Evolutionary conservation across 768 basidiomycete genomes (phyloP).

Genomic region (Mycena pura): DNA sequence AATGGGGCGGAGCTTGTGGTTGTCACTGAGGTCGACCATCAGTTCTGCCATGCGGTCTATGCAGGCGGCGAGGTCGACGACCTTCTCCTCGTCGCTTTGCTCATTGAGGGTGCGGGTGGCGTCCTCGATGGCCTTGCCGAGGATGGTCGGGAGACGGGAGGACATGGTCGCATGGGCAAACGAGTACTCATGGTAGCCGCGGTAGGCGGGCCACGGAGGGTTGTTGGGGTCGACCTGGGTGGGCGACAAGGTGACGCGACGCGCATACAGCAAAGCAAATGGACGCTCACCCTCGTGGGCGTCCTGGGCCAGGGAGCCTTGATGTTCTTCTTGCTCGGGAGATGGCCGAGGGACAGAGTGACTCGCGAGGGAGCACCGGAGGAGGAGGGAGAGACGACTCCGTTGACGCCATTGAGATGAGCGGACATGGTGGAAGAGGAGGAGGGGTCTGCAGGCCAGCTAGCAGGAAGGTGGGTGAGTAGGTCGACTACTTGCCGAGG

Average conservation of each 20-base stretch:
- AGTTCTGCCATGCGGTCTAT: constrained; percentile 90
- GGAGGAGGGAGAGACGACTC: constrained; percentile 25
- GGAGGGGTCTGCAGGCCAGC: constrained; percentile 10
- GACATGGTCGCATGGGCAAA: constrained; percentile 96
- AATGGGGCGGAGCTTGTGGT: constrained; percentile 85
- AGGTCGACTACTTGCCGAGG: not conserved
- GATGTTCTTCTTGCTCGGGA: constrained; percentile 76
- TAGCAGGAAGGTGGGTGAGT: constrained; percentile 7
- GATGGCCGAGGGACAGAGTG: constrained; percentile 75
- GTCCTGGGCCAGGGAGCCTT: constrained; percentile 77
- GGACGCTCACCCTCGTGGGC: constrained; percentile 52
- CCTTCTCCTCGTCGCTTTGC: constrained; percentile 79
- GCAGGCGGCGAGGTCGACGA: constrained; percentile 84
- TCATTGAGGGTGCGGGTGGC: constrained; percentile 88
- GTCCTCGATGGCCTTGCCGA: constrained; percentile 96
- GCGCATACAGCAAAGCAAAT: not conserved
- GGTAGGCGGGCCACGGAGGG: constrained; percentile 83
- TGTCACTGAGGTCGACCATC: constrained; percentile 86
- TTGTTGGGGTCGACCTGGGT: constrained; percentile 79
- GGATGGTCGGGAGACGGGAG: constrained; percentile 91
- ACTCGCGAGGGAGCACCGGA: constrained; percentile 61
- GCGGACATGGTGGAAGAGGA: constrained; percentile 2
- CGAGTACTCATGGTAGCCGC: constrained; percentile 82
- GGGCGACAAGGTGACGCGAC: not conserved
- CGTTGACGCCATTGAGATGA: too few species aligned